Conservation (phyloP, 495 filamentous ascomycete genomes). For the Aspergillus cavernicola region DNA sequence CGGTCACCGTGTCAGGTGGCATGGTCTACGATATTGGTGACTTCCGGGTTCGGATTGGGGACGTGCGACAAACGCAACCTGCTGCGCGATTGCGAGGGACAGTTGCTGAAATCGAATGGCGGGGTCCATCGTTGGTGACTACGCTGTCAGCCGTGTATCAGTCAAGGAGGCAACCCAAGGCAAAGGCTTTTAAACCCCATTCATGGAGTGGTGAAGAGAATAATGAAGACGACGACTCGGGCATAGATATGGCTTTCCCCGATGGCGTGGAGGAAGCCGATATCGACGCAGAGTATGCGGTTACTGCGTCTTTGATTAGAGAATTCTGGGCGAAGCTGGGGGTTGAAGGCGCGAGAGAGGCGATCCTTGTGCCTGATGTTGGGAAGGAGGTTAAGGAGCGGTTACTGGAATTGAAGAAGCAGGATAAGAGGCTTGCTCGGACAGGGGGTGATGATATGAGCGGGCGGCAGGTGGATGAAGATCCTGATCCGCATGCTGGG, state of each 20-base stretch:
- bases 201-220: conserved; percentile 1
- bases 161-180: neutral
- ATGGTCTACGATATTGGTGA: conserved; percentile 44
- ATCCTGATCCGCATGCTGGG: conserved; percentile 37
- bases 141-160: conserved; percentile 19
- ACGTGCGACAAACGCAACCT: conserved; percentile 43
- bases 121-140: conserved; percentile 36
- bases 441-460: neutral
- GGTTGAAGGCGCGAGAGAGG: conserved; percentile 35
- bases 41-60: conserved; percentile 42
- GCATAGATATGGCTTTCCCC: conserved; percentile 28
- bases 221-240: conserved; percentile 24
- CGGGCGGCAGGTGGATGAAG: conserved; percentile 21
- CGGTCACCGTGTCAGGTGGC: conserved; percentile 36
- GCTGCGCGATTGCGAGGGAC: conserved; percentile 35
- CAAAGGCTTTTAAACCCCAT: neutral
- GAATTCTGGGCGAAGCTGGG: conserved; percentile 41
- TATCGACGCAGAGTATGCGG: conserved; percentile 41
- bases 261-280: conserved; percentile 34
- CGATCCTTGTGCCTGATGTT: conserved; percentile 40
- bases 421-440: neutral
- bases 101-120: conserved; percentile 45
- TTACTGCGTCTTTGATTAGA: conserved; percentile 36
- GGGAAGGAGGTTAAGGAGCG: conserved; percentile 39
- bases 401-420: conserved; percentile 21